Conservation (phyloP, 2,329 filamentous ascomycete genomes). For the Magnaporthiopsis poae region DNA sequence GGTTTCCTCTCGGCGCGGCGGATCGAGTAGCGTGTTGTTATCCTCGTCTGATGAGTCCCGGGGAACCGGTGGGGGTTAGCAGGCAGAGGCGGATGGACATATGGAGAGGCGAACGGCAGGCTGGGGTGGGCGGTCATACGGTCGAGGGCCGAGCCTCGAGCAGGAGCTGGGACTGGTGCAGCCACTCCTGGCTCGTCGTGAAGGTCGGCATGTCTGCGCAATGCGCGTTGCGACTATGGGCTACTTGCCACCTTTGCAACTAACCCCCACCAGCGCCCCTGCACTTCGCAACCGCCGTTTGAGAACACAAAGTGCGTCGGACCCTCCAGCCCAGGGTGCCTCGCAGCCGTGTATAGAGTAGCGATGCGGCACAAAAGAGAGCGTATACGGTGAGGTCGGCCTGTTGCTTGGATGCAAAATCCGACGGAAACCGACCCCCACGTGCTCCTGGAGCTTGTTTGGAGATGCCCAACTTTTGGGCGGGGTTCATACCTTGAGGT, state of each 20-base stretch:
- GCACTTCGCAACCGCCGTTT: not conserved
- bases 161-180: slow-evolving; percentile 75
- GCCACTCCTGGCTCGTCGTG: slow-evolving; percentile 77
- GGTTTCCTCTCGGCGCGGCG: slow-evolving; percentile 27
- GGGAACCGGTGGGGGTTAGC: not conserved
- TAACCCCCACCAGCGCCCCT: not conserved
- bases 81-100: not conserved
- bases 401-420: not conserved
- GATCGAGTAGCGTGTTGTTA: slow-evolving; percentile 87
- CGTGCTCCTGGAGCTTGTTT: not conserved
- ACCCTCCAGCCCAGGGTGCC: too few relatives aligned
- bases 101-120: too few relatives aligned
- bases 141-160: slow-evolving; percentile 77
- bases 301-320: not conserved
- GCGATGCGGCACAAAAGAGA: not conserved
- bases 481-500: too few relatives aligned
- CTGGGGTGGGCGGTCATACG: slow-evolving; percentile 39
- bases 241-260: not conserved
- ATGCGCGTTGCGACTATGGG: not conserved
- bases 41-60: slow-evolving; percentile 54
- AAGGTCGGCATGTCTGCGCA: slow-evolving; percentile 60
- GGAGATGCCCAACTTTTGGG: not conserved
- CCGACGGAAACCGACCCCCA: too few relatives aligned
- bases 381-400: not conserved
- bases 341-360: not conserved